Conservation (phyloP, 345 rosid genomes). For the Dimocarpus longan region DNA sequence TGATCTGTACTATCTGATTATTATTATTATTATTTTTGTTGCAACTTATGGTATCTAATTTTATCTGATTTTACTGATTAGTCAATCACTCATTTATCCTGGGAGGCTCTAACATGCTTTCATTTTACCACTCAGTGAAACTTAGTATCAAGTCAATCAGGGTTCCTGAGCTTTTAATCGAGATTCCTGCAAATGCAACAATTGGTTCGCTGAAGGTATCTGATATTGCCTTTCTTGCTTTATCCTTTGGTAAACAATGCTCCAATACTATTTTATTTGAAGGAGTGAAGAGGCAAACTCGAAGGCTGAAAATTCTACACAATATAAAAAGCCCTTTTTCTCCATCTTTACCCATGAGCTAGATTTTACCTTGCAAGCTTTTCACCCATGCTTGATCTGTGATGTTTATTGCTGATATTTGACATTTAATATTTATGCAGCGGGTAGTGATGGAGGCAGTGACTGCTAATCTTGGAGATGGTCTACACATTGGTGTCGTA, state of each 20-base stretch:
- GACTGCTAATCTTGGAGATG: conserved; percentile 30
- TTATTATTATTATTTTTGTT: too few relatives aligned
- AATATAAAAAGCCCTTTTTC: background rate
- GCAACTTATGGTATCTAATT: background rate
- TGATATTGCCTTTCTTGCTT: background rate
- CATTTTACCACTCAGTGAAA: conserved; percentile 30
- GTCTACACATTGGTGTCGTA: conserved; percentile 36
- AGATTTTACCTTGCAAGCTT: background rate
- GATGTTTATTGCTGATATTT: background rate
- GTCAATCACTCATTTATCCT: background rate
- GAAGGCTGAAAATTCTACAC: background rate
- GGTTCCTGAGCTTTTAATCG: conserved; percentile 41
- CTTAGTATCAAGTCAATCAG: conserved; percentile 35
- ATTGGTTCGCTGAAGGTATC: conserved; percentile 42
- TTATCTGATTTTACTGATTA: conserved; percentile 4
- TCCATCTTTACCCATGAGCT: background rate
- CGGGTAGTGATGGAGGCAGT: conserved; percentile 35
- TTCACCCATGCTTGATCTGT: background rate
- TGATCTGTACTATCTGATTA: background rate
- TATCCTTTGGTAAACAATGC: background rate
- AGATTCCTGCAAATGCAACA: conserved; percentile 40
- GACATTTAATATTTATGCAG: conserved; percentile 17
- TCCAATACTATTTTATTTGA: background rate
- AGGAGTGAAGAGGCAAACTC: too few relatives aligned
- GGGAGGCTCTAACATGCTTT: conserved; percentile 13